Evolutionary conservation across 768 basidiomycete species (phyloP), one percentile per base, ranked within the genome.

Genomic region (Xanthoconium stramineum): DNA sequence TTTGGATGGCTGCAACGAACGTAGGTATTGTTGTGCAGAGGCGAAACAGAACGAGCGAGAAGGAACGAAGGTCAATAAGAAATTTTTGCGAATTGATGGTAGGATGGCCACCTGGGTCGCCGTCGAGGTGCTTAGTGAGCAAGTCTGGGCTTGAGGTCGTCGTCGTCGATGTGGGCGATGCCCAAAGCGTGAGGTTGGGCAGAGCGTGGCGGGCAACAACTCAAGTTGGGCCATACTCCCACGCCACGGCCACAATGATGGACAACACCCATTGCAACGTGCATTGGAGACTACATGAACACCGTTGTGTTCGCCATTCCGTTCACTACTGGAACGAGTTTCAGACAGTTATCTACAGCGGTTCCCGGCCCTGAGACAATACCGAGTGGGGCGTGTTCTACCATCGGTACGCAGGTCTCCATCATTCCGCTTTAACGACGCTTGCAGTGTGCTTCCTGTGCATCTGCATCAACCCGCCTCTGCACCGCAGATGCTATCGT

Each of bases 161-260:
- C 45, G 58, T 29, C 42, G 48, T 47, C 28, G 50, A 48, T 55
- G 55, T 12, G 53, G 62, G 50, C 47, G 24, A 39, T 44, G 66
- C 55, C 57, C 56, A n/a, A 28, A 4, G 53, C 60, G 58, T 58
- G 53, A 51, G 54, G 51, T 44, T 36, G 33, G 50, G 42, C 51
- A 44, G 42, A 52, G 58, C 36, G 58, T 54, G 61, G 59, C 55
- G 59, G 57, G 63, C 63, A 53, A 37, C 38, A 20, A 30, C 19
- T 11, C 33, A 24, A 5, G 17, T 3, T 19, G 35, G n/a, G 11
- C 12, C 28, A 29, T 10, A 10, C 47, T 68, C 67, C 65, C 68
- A 68, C 67, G 67, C 68, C 67, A 68, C 63, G 37, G 47, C 6
- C 51, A 53, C 44, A 14, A 17, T n/a, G 20, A n/a, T 17, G 30